A percentile compares a stretch with the other conserved stretches of the same genome.
phyloP scores from a whole-genome alignment of 2,329 filamentous ascomycete species.

The Claviceps cyperi region DNA sequence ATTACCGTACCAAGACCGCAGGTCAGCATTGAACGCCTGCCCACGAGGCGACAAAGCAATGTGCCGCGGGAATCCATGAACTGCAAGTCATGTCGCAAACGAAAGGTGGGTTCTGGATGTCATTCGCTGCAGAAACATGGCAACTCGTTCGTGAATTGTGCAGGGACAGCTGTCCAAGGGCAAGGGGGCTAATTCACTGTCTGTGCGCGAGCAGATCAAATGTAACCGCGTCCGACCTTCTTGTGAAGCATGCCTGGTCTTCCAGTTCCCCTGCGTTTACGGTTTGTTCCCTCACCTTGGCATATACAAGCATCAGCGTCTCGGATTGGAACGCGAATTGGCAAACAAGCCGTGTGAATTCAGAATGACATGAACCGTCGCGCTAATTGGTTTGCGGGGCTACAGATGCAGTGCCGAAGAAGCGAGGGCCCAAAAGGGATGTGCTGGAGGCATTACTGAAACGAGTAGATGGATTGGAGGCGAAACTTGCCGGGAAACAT shows the following conservation, averaged over 20 bases:
- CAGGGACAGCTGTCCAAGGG: background rate
- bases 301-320: too few relatives aligned
- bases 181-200: background rate
- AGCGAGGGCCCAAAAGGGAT: constrained; percentile 80
- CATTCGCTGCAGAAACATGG: too few relatives aligned
- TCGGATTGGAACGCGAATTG: too few relatives aligned
- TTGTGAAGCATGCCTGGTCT: constrained; percentile 80
- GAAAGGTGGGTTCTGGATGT: constrained; percentile 49
- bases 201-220: constrained; percentile 55
- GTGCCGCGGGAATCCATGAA: constrained; percentile 87
- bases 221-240: constrained; percentile 74
- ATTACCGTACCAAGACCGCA: constrained; percentile 56
- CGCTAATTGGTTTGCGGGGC: background rate
- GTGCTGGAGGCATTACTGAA: constrained; percentile 74
- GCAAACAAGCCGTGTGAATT: too few relatives aligned
- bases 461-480: constrained; percentile 72
- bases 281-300: constrained; percentile 38
- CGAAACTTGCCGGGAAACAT: constrained; percentile 58
- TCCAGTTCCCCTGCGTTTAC: constrained; percentile 78
- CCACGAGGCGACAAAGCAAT: constrained; percentile 53
- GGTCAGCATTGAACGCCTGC: constrained; percentile 68
- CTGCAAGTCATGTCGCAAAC: constrained; percentile 84
- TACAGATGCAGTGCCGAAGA: constrained; percentile 75
- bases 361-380: too few relatives aligned
- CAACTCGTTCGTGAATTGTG: background rate